A percentile compares a stretch with the other conserved stretches of the same genome.
Conservation (phyloP, 2,329 filamentous ascomycete species). For the Rutstroemia sp. region DNA sequence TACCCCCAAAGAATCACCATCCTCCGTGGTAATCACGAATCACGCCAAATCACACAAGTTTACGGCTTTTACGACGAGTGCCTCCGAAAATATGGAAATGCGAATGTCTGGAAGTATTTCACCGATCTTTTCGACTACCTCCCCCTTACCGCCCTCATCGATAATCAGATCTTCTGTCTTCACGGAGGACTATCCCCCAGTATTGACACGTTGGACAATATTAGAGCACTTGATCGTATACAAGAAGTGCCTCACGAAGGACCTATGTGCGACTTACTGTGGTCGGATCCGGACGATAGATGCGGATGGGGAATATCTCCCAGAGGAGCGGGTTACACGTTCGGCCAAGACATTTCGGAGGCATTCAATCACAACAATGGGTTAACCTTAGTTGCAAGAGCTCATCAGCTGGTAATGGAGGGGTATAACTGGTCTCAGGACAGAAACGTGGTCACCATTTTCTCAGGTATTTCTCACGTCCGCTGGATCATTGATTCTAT, state of each 20-base stretch:
- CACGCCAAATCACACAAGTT: constrained; percentile 96
- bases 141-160: constrained; percentile 91
- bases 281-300: constrained; percentile 96
- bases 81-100: constrained; percentile 96
- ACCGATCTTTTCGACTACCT: constrained; percentile 99
- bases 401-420: constrained; percentile 98
- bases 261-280: constrained; percentile 95
- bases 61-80: constrained; percentile 99
- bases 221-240: constrained; percentile 88
- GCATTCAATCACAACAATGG: constrained; percentile 99
- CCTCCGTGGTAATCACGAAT: constrained; percentile 97
- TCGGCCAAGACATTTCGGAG: constrained; percentile 95
- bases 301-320: constrained; percentile 96
- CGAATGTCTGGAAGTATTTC: constrained; percentile 99
- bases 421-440: constrained; percentile 99
- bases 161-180: constrained; percentile 98
- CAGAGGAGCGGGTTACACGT: constrained; percentile 89
- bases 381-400: constrained; percentile 87
- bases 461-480: constrained; percentile 60
- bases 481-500: not conserved
- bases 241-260: constrained; percentile 98
- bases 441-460: constrained; percentile 96
- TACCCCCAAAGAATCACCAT: constrained; percentile 98
- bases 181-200: constrained; percentile 95
- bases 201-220: constrained; percentile 93